Evolutionary conservation across 148 eudicot genomes (phyloP).

Genomic region (Polygonum aviculare): DNA sequence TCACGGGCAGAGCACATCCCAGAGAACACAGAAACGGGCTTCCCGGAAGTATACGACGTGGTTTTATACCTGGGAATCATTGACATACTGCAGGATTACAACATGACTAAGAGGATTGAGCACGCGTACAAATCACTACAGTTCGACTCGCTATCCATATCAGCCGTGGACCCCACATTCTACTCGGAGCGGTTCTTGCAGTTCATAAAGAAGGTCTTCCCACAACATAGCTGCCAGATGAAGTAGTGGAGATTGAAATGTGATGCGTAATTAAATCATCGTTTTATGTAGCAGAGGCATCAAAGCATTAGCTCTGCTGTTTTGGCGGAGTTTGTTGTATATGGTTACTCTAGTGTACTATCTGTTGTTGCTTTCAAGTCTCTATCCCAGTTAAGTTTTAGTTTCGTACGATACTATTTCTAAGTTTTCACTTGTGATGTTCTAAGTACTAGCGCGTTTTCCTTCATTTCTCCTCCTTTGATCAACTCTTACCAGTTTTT

Average conservation of each 20-base stretch:
- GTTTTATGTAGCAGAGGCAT: too few relatives aligned
- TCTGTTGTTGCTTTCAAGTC: too few relatives aligned
- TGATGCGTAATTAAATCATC: too few relatives aligned
- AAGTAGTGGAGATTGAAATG: not conserved
- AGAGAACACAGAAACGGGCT: conserved; percentile 19
- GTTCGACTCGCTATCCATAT: conserved; percentile 82
- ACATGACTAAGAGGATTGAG: conserved; percentile 76
- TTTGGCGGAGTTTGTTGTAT: too few relatives aligned
- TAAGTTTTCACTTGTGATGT: too few relatives aligned
- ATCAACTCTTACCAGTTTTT: too few relatives aligned
- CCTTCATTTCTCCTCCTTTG: not conserved
- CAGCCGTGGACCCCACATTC: conserved; percentile 84
- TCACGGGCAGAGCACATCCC: conserved; percentile 78
- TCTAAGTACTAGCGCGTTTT: not conserved
- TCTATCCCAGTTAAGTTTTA: too few relatives aligned
- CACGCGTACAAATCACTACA: conserved; percentile 87
- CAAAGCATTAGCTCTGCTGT: too few relatives aligned
- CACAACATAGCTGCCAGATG: conserved; percentile 29
- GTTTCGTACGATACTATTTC: too few relatives aligned
- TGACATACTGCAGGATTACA: conserved; percentile 89
- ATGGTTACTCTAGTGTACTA: too few relatives aligned
- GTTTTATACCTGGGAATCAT: conserved; percentile 89
- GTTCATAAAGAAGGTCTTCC: conserved; percentile 84
- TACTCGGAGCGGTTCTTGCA: conserved; percentile 76
- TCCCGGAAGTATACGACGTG: conserved; percentile 79